These are phyloP conservation scores for Capronia americana DNA, from an alignment of 2,329 filamentous ascomycete genomes.

Conservation along the genomic window DNA sequence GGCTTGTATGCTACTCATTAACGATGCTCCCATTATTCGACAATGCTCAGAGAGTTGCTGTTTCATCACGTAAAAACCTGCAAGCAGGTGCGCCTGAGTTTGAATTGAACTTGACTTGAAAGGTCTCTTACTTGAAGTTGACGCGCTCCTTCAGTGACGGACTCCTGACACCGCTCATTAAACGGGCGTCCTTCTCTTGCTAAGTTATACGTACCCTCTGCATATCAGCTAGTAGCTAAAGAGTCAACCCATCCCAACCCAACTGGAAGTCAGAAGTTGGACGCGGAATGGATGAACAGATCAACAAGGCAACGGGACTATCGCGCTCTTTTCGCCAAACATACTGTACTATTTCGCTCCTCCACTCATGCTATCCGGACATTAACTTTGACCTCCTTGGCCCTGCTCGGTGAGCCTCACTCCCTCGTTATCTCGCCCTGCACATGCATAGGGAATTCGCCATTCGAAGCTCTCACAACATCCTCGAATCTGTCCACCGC, in stretches of 20 bases:
- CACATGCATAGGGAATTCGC: conserved; percentile 35
- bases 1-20: neutral
- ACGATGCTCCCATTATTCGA: neutral
- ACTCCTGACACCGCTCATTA: no score
- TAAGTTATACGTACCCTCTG: no score
- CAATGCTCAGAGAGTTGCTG: neutral
- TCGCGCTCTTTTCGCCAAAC: neutral
- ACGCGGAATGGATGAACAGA: no score
- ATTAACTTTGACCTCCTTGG: neutral
- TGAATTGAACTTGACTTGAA: neutral
- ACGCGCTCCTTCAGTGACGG: no score
- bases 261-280: no score
- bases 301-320: neutral
- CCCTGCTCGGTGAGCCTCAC: neutral
- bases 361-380: neutral
- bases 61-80: neutral
- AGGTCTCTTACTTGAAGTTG: neutral
- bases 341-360: neutral
- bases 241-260: no score
- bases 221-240: no score
- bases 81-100: neutral
- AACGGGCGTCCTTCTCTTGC: no score
- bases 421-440: conserved; percentile 33
- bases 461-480: conserved; percentile 33
- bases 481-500: conserved; percentile 33